phyloP scores from a whole-genome alignment of 345 rosid species.

The Fremontodendron californicum region DNA sequence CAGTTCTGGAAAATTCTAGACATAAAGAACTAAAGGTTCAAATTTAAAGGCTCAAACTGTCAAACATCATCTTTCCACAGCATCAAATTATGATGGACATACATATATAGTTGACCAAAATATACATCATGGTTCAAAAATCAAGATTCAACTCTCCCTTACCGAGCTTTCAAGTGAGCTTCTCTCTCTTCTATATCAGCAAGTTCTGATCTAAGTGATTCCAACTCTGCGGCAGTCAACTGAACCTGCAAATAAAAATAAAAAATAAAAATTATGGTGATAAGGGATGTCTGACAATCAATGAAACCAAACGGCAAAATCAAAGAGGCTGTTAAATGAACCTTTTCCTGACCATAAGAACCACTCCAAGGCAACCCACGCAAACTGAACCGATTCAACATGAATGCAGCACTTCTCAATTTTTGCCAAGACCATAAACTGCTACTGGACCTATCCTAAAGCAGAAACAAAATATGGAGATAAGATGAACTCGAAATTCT shows the following conservation, averaged over 20 bases:
- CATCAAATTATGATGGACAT: background rate
- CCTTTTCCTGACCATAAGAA: slow-evolving; percentile 69
- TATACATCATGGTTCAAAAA: background rate
- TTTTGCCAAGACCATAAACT: slow-evolving; percentile 41
- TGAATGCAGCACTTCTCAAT: slow-evolving; percentile 50
- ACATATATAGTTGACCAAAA: background rate
- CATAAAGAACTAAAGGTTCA: background rate
- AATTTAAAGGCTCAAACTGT: background rate
- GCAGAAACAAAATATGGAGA: slow-evolving; percentile 30
- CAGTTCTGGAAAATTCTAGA: background rate
- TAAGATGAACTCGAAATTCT: slow-evolving; percentile 21
- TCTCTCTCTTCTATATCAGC: slow-evolving; percentile 86
- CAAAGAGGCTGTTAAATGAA: slow-evolving; percentile 23
- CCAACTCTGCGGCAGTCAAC: slow-evolving; percentile 65
- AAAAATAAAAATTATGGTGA: background rate
- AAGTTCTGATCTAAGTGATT: slow-evolving; percentile 73
- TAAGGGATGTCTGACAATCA: background rate
- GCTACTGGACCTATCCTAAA: slow-evolving; percentile 54
- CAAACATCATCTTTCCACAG: background rate
- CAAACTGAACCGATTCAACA: slow-evolving; percentile 71
- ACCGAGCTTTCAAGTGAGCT: slow-evolving; percentile 88
- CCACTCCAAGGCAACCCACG: slow-evolving; percentile 68
- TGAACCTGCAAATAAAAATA: slow-evolving; percentile 48
- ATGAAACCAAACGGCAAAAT: background rate
- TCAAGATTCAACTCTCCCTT: slow-evolving; percentile 29